phyloP scores from a whole-genome alignment of 2,329 filamentous ascomycete species.

The Botrytis paeoniae region DNA sequence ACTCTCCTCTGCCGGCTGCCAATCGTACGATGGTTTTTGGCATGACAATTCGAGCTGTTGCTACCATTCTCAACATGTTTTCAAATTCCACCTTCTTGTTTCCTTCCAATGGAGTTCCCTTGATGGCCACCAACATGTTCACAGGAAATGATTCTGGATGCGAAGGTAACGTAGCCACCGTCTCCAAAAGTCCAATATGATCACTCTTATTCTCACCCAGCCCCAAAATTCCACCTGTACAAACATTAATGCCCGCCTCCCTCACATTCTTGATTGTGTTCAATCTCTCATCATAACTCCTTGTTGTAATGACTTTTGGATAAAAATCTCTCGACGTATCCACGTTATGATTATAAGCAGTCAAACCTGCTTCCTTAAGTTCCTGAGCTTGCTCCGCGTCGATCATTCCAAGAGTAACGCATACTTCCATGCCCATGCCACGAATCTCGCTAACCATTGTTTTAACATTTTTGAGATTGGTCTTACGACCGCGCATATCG shows the following conservation, averaged over 20 bases:
- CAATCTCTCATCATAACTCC: slow-evolving; percentile 83
- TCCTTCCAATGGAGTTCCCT: slow-evolving; percentile 81
- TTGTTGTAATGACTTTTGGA: slow-evolving; percentile 78
- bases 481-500: slow-evolving; percentile 89
- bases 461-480: slow-evolving; percentile 77
- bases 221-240: slow-evolving; percentile 84
- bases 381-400: slow-evolving; percentile 76
- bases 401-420: slow-evolving; percentile 94
- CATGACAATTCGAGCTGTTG: slow-evolving; percentile 79
- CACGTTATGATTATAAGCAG: slow-evolving; percentile 92
- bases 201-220: slow-evolving; percentile 77
- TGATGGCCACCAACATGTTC: slow-evolving; percentile 87
- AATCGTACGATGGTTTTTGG: slow-evolving; percentile 83
- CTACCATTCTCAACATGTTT: slow-evolving; percentile 76
- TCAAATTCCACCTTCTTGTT: slow-evolving; percentile 71
- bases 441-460: slow-evolving; percentile 81
- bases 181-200: slow-evolving; percentile 79
- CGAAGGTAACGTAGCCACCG: slow-evolving; percentile 72
- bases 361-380: slow-evolving; percentile 78
- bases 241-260: slow-evolving; percentile 84
- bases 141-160: slow-evolving; percentile 92
- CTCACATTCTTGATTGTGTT: slow-evolving; percentile 76
- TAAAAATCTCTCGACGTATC: slow-evolving; percentile 90
- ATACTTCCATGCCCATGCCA: slow-evolving; percentile 82
- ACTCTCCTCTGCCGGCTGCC: slow-evolving; percentile 77